These are phyloP conservation scores for Sphenostylis stenocarpa DNA, from an alignment of 306 rosid genomes.

Conservation along the genomic window DNA sequence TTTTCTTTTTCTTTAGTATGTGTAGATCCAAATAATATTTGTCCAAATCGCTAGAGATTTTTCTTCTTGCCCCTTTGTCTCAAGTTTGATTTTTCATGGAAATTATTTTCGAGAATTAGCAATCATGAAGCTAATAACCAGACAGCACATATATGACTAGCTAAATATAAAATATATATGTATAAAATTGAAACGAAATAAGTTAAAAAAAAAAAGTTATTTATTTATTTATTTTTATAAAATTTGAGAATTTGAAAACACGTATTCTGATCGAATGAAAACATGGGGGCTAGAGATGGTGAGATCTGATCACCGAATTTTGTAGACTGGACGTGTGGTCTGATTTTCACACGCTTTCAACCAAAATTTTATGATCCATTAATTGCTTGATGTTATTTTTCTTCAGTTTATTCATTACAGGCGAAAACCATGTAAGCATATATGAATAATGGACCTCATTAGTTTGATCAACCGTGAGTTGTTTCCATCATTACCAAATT, in stretches of 20 bases:
- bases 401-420: background rate
- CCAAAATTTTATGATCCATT: constrained; percentile 11
- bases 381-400: background rate
- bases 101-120: background rate
- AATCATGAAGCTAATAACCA: background rate
- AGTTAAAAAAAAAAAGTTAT: background rate
- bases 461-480: constrained; percentile 23
- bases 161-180: too few species aligned
- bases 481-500: constrained; percentile 19
- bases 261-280: background rate
- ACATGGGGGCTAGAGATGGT: background rate
- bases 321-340: constrained; percentile 1
- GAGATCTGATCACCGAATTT: constrained; percentile 37
- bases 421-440: background rate
- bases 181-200: background rate
- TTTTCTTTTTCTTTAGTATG: background rate
- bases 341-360: constrained; percentile 35
- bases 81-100: background rate
- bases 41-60: background rate
- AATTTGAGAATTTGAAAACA: background rate
- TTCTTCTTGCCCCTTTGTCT: background rate
- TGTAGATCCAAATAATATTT: background rate
- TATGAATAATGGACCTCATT: constrained; percentile 10
- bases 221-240: background rate
- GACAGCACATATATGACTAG: background rate